A percentile compares a stretch with the other conserved stretches of the same genome.
These are phyloP conservation scores for Wilhelminamyces savonicus DNA, from an alignment of 805 yeast species.

Conservation along the genomic window DNA sequence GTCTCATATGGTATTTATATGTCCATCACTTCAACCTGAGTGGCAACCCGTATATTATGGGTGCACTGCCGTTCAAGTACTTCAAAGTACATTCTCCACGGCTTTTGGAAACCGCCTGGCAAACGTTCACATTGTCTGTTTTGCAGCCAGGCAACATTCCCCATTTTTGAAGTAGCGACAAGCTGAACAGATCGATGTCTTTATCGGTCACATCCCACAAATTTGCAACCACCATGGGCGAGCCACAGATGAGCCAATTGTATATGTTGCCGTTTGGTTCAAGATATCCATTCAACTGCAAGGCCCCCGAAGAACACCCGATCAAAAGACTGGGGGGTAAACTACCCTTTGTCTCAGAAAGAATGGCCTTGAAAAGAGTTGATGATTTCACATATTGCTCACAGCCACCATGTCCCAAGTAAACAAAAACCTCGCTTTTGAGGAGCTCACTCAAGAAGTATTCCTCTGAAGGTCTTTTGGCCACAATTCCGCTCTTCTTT, in stretches of 20 bases:
- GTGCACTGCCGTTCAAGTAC: constrained; percentile 88
- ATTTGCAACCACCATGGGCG: constrained; percentile 78
- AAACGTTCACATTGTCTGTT: constrained; percentile 24
- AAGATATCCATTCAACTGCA: constrained; percentile 50
- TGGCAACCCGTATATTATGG: constrained; percentile 87
- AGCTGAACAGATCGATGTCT: constrained; percentile 79
- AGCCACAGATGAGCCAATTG: constrained; percentile 72
- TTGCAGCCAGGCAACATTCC: constrained; percentile 39
- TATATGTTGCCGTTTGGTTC: constrained; percentile 74
- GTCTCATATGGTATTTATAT: no score
- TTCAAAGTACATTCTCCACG: constrained; percentile 63
- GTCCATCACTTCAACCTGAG: no score
- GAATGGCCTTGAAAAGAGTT: constrained; percentile 27
- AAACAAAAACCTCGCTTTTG: constrained; percentile 49
- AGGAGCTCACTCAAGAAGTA: constrained; percentile 40
- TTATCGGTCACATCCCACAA: constrained; percentile 97
- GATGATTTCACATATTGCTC: constrained; percentile 66
- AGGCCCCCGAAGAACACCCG: constrained; percentile 87
- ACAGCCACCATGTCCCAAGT: constrained; percentile 97
- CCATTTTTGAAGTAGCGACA: constrained; percentile 56
- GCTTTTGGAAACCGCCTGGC: constrained; percentile 55
- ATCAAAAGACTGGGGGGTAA: constrained; percentile 63
- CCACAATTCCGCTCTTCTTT: constrained; percentile 31
- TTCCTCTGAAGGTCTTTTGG: constrained; percentile 34
- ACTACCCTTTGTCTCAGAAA: constrained; percentile 25